A percentile compares a stretch with the other conserved stretches of the same genome.
Evolutionary conservation across 805 yeast species (phyloP).

Genomic region (Aciculoconidium aculeatum): DNA sequence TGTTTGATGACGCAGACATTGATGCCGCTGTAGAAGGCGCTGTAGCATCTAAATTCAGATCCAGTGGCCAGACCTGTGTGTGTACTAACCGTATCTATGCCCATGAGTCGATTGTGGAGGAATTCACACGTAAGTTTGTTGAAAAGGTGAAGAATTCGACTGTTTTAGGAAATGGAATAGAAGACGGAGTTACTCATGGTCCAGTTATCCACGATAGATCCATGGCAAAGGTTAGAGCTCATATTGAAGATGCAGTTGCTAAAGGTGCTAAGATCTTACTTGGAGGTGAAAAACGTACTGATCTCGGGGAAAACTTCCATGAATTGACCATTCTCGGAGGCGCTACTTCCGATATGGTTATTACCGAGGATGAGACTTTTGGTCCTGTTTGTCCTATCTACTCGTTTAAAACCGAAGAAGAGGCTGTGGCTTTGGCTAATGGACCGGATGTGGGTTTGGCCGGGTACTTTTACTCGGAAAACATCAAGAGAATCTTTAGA

Average conservation of each 20-base stretch:
- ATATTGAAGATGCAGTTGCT: conserved; percentile 58
- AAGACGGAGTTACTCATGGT: conserved; percentile 60
- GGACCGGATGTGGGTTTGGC: conserved; percentile 69
- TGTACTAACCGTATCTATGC: conserved; percentile 71
- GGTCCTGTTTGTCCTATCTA: conserved; percentile 76
- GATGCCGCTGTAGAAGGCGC: conserved; percentile 64
- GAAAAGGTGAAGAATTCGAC: conserved; percentile 33
- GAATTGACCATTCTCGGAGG: conserved; percentile 64
- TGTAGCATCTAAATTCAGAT: conserved; percentile 63
- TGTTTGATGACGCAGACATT: conserved; percentile 67
- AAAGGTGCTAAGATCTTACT: conserved; percentile 59
- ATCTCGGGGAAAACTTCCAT: conserved; percentile 59
- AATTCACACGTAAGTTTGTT: conserved; percentile 46
- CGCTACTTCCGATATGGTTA: conserved; percentile 50
- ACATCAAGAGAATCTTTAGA: conserved; percentile 48
- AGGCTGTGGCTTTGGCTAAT: conserved; percentile 59
- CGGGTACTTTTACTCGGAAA: conserved; percentile 62
- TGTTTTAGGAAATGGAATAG: conserved; percentile 59
- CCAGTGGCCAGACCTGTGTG: conserved; percentile 78
- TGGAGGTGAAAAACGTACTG: conserved; percentile 54
- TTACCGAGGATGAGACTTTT: conserved; percentile 69
- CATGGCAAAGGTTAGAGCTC: conserved; percentile 52
- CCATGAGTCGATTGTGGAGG: conserved; percentile 59
- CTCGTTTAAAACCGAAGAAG: conserved; percentile 58
- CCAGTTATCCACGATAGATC: conserved; percentile 66